Conservation (phyloP, 2,329 filamentous ascomycete genomes). For the Exophiala aquamarina region DNA sequence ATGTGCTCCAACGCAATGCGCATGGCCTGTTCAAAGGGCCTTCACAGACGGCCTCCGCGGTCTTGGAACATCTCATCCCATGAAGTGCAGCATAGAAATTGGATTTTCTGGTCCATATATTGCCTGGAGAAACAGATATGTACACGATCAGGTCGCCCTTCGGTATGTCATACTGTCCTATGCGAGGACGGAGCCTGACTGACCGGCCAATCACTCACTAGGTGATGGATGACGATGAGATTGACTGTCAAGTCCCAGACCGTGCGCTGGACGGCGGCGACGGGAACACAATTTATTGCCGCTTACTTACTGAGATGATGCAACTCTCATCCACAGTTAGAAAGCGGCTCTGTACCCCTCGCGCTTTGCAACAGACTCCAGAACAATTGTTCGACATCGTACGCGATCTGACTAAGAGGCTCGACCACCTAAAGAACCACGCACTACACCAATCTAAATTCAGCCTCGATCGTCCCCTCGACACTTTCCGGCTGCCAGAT, state of each 20-base stretch:
- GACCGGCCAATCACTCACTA: too few relatives aligned
- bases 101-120: conserved; percentile 16
- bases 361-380: conserved; percentile 2
- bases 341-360: conserved; percentile 8
- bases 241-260: conserved; percentile 2
- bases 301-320: conserved; percentile 10
- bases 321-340: conserved; percentile 8
- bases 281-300: conserved; percentile 10
- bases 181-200: too few relatives aligned
- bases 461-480: conserved; percentile 8
- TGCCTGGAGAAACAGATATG: conserved; percentile 17
- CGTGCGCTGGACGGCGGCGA: background rate
- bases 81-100: conserved; percentile 8
- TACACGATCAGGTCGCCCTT: conserved; percentile 11
- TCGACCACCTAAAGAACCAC: conserved; percentile 5
- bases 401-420: conserved; percentile 2
- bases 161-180: conserved; percentile 2
- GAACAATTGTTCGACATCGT: conserved; percentile 7
- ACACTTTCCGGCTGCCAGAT: conserved; percentile 6
- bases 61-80: conserved; percentile 7
- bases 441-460: conserved; percentile 1
- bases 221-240: conserved; percentile 15
- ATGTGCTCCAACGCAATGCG: conserved; percentile 10
- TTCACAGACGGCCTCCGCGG: conserved; percentile 9
- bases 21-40: conserved; percentile 12